phyloP scores from a whole-genome alignment of 352 stramenopile genomes.

The Phytophthora meadii region DNA sequence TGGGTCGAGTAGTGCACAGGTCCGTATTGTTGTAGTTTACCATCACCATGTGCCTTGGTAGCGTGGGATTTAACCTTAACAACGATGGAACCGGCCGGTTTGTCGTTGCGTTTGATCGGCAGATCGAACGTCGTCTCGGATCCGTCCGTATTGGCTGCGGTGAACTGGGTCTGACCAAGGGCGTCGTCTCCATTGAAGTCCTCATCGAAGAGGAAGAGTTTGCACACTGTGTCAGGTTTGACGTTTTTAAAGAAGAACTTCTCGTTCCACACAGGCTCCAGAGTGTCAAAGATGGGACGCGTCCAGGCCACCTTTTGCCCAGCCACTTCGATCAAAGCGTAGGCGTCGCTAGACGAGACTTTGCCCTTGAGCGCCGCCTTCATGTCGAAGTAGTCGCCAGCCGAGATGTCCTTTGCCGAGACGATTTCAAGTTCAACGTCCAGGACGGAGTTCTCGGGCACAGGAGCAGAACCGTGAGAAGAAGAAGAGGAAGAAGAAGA shows the following conservation, averaged over 20 bases:
- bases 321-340: slow-evolving; percentile 44
- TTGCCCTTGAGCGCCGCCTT: slow-evolving; percentile 37
- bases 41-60: slow-evolving; percentile 5
- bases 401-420: slow-evolving; percentile 41
- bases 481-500: slow-evolving; percentile 30
- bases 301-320: slow-evolving; percentile 49
- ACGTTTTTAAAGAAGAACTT: slow-evolving; percentile 53
- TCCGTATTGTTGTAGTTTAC: slow-evolving; percentile 30
- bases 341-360: slow-evolving; percentile 44
- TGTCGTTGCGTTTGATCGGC: slow-evolving; percentile 31
- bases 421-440: slow-evolving; percentile 49
- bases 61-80: slow-evolving; percentile 41
- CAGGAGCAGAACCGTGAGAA: not conserved
- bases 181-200: slow-evolving; percentile 42
- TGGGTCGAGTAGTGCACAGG: slow-evolving; percentile 47
- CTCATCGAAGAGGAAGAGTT: slow-evolving; percentile 46
- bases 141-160: slow-evolving; percentile 35
- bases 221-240: slow-evolving; percentile 41
- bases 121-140: slow-evolving; percentile 39
- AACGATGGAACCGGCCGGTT: slow-evolving; percentile 35
- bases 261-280: slow-evolving; percentile 48
- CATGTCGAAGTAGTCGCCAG: slow-evolving; percentile 37
- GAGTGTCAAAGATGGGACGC: slow-evolving; percentile 39
- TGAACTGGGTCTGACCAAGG: slow-evolving; percentile 44
- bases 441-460: slow-evolving; percentile 24